Evolutionary conservation across 192 early-diverging fungal species (phyloP).

Genomic region (Mortierella claussenii): DNA sequence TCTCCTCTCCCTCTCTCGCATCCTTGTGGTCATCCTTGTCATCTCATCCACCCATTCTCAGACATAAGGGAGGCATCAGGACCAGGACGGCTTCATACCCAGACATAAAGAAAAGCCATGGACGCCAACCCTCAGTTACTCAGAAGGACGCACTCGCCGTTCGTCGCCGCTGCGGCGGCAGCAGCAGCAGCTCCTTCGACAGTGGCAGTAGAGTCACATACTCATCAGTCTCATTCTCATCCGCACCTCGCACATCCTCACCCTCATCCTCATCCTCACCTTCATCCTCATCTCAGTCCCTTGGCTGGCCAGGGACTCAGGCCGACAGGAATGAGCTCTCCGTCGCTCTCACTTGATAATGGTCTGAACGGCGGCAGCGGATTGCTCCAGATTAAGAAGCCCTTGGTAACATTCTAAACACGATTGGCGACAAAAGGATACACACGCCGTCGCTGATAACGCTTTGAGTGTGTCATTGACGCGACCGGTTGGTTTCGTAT

Average conservation of each 20-base stretch:
- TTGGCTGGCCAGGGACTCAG: slow-evolving; percentile 7
- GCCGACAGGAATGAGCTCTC: slow-evolving; percentile 19
- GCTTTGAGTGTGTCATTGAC: too few relatives aligned
- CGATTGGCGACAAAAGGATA: not conserved
- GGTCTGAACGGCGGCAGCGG: slow-evolving; percentile 6
- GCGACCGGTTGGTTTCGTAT: not conserved
- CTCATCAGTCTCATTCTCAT: slow-evolving; percentile 6
- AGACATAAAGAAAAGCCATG: slow-evolving; percentile 15
- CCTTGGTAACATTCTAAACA: slow-evolving; percentile 15
- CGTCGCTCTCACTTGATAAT: slow-evolving; percentile 1
- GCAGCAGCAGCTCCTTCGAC: slow-evolving; percentile 20
- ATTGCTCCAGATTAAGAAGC: slow-evolving; percentile 26
- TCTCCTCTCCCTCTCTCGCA: too few relatives aligned
- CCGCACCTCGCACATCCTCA: slow-evolving; percentile 17
- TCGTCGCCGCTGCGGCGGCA: slow-evolving; percentile 27
- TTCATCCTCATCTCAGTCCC: slow-evolving; percentile 3
- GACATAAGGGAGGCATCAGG: too few relatives aligned
- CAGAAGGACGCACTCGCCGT: slow-evolving; percentile 45
- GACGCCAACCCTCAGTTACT: slow-evolving; percentile 36
- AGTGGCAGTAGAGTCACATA: slow-evolving; percentile 19
- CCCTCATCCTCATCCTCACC: slow-evolving; percentile 7
- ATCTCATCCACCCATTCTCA: not conserved
- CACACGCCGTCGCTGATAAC: too few relatives aligned
- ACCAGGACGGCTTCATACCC: too few relatives aligned
- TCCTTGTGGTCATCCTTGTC: not conserved